Percentiles rank a stretch among this genome's conserved stretches.
Conservation (phyloP, 148 eudicot genomes). For the Vaccinium myrtillus region DNA sequence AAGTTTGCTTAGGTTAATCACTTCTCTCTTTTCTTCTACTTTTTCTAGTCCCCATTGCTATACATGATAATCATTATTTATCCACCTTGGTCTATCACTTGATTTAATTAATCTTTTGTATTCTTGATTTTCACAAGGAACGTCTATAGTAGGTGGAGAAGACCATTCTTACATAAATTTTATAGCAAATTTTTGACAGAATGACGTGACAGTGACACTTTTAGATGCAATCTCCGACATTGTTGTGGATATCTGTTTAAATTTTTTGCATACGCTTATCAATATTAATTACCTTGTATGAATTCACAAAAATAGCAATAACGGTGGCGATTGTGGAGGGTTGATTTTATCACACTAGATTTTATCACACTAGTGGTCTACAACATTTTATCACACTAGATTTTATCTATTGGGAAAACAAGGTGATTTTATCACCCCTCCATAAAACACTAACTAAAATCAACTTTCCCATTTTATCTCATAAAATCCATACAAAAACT, state of each 20-base stretch:
- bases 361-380: too few relatives aligned
- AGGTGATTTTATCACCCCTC: too few relatives aligned
- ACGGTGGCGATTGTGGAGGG: not conserved
- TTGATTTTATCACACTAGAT: too few relatives aligned
- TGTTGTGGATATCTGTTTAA: not conserved
- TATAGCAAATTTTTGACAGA: not conserved
- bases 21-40: not conserved
- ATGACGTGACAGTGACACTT: not conserved
- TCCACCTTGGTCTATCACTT: constrained; percentile 1
- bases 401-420: too few relatives aligned
- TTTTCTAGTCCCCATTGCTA: not conserved
- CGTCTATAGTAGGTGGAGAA: not conserved
- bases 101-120: not conserved
- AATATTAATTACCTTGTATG: too few relatives aligned
- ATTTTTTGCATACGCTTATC: too few relatives aligned
- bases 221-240: not conserved
- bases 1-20: not conserved
- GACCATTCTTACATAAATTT: not conserved
- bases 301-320: not conserved
- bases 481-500: too few relatives aligned
- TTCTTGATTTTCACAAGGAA: not conserved
- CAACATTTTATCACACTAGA: too few relatives aligned
- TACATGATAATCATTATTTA: not conserved
- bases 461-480: too few relatives aligned
- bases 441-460: too few relatives aligned